phyloP scores from a whole-genome alignment of 192 early-diverging fungal genomes.

The Backusella sp. region DNA sequence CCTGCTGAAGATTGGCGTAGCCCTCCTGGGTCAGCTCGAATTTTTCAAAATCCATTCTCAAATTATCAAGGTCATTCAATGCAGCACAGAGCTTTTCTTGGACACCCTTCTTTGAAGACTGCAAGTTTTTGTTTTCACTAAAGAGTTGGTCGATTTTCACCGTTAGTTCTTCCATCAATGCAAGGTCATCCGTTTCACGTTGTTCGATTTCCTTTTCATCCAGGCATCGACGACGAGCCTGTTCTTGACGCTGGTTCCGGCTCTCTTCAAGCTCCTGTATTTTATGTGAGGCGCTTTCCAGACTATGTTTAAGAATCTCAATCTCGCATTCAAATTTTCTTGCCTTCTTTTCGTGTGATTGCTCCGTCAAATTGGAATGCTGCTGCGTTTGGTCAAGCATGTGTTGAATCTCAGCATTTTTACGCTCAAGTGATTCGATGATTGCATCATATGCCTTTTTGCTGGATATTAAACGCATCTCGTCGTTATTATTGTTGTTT shows the following conservation, averaged over 20 bases:
- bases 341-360: conserved; percentile 17
- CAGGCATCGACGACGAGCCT: not conserved
- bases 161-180: conserved; percentile 1
- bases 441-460: conserved; percentile 16
- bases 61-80: not conserved
- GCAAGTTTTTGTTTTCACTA: conserved; percentile 9
- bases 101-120: conserved; percentile 6
- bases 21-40: conserved; percentile 25
- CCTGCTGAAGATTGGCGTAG: conserved; percentile 28
- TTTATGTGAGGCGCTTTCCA: conserved; percentile 28
- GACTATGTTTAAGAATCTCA: conserved; percentile 4
- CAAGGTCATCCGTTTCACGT: conserved; percentile 15
- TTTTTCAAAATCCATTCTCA: conserved; percentile 17
- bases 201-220: conserved; percentile 2
- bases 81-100: conserved; percentile 11
- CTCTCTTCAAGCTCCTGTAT: conserved; percentile 33
- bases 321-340: conserved; percentile 30
- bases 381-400: conserved; percentile 21
- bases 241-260: conserved; percentile 9
- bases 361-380: conserved; percentile 11
- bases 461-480: conserved; percentile 16
- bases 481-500: not conserved
- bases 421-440: conserved; percentile 28
- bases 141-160: conserved; percentile 1
- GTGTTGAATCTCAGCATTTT: conserved; percentile 28